Conservation (phyloP, 768 basidiomycete species). For the Cubamyces sp. region DNA sequence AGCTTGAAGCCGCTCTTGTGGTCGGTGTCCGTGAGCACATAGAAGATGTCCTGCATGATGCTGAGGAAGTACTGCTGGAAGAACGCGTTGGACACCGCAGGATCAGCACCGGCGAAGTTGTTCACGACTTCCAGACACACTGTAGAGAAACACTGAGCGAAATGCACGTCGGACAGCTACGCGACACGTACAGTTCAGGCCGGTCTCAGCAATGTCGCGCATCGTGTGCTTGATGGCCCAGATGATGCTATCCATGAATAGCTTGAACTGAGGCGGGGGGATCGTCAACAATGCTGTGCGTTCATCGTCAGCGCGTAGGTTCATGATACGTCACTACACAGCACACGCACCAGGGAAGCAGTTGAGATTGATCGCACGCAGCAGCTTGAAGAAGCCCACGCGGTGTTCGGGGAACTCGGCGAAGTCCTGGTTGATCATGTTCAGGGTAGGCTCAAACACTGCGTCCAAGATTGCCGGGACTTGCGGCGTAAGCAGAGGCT, state of each 20-base stretch:
- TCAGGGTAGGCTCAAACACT: constrained; percentile 94
- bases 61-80: constrained; percentile 96
- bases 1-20: constrained; percentile 99
- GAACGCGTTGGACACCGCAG: constrained; percentile 84
- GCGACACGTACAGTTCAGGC: constrained; percentile 64
- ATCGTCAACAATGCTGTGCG: constrained; percentile 75
- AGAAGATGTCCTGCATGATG: constrained; percentile 95
- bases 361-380: constrained; percentile 88
- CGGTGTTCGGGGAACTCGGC: constrained; percentile 99
- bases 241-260: constrained; percentile 97
- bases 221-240: constrained; percentile 99
- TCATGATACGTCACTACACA: neutral
- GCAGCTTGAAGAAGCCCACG: constrained; percentile 93
- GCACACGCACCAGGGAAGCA: constrained; percentile 89
- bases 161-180: neutral
- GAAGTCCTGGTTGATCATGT: constrained; percentile 99
- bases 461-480: constrained; percentile 94
- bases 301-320: neutral
- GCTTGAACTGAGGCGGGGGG: constrained; percentile 92
- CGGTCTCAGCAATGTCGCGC: constrained; percentile 96
- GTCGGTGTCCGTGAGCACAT: constrained; percentile 95
- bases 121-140: constrained; percentile 94
- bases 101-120: constrained; percentile 87
- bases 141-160: constrained; percentile 34
- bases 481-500: constrained; percentile 90